Conservation (phyloP, 768 basidiomycete genomes). For the Hebeloma cylindrosporum region DNA sequence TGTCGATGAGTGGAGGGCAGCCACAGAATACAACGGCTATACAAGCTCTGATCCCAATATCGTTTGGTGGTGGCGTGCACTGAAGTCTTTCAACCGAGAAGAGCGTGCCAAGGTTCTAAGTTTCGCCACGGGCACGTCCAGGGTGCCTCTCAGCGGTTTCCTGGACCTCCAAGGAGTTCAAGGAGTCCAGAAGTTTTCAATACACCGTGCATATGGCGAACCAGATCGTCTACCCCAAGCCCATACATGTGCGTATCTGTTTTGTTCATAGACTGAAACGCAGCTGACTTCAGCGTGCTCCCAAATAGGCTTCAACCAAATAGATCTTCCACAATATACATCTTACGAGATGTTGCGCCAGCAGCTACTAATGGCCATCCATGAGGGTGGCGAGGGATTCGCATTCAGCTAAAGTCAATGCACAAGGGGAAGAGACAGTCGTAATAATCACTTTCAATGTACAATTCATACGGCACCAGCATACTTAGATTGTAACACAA, state of each 20-base stretch:
- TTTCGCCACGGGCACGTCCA: constrained; percentile 91
- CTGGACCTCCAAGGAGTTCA: constrained; percentile 93
- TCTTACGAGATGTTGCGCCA: constrained; percentile 96
- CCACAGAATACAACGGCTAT: constrained; percentile 90
- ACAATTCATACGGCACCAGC: constrained; percentile 11
- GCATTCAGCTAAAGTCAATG: constrained; percentile 58
- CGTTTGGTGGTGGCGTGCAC: constrained; percentile 98
- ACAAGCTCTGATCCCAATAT: constrained; percentile 91
- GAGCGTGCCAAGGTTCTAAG: constrained; percentile 96
- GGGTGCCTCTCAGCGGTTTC: constrained; percentile 94
- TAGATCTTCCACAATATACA: constrained; percentile 91
- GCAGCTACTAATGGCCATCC: constrained; percentile 87
- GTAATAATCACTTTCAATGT: constrained; percentile 17
- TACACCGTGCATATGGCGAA: constrained; percentile 90
- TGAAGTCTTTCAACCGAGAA: constrained; percentile 96
- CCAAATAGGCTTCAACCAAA: constrained; percentile 90
- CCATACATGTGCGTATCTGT: constrained; percentile 70
- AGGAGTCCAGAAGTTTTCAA: constrained; percentile 93
- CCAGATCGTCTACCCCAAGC: constrained; percentile 84
- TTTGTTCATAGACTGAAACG: not conserved
- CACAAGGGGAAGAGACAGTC: constrained; percentile 8
- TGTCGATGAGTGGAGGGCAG: constrained; percentile 95
- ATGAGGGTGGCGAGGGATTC: constrained; percentile 95
- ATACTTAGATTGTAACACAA: no score
- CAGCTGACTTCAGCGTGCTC: constrained; percentile 16